phyloP scores from a whole-genome alignment of 768 basidiomycete species.

The Hygrophorus russula region DNA sequence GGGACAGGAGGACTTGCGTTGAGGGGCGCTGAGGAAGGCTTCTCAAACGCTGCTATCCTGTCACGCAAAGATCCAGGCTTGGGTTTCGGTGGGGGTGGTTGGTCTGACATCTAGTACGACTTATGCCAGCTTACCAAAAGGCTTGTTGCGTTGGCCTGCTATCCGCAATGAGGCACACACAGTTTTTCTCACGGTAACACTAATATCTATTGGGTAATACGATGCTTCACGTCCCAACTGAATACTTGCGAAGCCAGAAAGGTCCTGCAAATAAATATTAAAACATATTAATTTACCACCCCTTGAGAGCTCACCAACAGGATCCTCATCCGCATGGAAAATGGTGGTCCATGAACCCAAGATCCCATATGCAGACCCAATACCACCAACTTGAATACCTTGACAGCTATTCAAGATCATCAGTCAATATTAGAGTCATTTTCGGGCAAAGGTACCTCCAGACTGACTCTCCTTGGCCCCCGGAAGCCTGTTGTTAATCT shows the following conservation, averaged over 20 bases:
- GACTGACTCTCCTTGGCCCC: slow-evolving; percentile 38
- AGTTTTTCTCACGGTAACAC: no score
- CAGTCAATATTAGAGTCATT: not conserved
- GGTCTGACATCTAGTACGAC: slow-evolving; percentile 44
- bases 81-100: slow-evolving; percentile 43
- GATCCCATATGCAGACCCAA: slow-evolving; percentile 49
- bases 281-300: no score
- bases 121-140: no score
- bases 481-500: slow-evolving; percentile 29
- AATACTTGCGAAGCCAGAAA: no score
- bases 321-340: slow-evolving; percentile 32
- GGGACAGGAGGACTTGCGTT: slow-evolving; percentile 33
- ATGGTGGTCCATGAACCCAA: slow-evolving; percentile 41
- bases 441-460: slow-evolving; percentile 37
- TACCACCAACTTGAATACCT: slow-evolving; percentile 30
- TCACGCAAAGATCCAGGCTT: slow-evolving; percentile 76
- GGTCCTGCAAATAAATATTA: no score
- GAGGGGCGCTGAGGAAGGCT: slow-evolving; percentile 32
- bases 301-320: slow-evolving; percentile 25
- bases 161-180: no score
- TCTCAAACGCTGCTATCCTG: slow-evolving; percentile 84
- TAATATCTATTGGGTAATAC: no score
- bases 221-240: no score
- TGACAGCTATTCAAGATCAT: slow-evolving; percentile 1
- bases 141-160: no score